phyloP scores from a whole-genome alignment of 2,329 filamentous ascomycete species.

The Lecanosticta acicola region DNA sequence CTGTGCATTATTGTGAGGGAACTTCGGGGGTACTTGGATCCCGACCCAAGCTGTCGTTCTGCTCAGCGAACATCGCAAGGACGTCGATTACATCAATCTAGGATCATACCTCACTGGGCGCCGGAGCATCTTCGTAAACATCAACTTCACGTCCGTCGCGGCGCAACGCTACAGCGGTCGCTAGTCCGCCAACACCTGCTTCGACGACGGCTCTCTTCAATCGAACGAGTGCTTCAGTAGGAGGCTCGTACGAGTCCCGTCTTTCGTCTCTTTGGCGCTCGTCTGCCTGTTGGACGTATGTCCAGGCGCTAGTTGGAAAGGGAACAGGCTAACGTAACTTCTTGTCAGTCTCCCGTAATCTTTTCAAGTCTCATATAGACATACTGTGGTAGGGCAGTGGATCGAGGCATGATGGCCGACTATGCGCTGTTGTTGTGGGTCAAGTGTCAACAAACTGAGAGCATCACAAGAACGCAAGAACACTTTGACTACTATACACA shows the following conservation, averaged over 20 bases:
- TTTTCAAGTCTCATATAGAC: too few relatives aligned
- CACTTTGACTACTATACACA: too few relatives aligned
- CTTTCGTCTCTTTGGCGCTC: background rate
- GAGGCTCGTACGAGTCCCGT: background rate
- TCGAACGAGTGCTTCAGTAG: background rate
- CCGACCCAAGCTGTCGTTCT: background rate
- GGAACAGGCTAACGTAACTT: too few relatives aligned
- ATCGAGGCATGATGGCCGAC: too few relatives aligned
- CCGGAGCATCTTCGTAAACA: background rate
- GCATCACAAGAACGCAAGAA: too few relatives aligned
- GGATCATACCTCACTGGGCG: background rate
- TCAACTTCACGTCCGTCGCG: background rate
- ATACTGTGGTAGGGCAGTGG: too few relatives aligned
- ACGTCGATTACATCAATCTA: background rate
- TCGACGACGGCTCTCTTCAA: background rate
- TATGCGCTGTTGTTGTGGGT: too few relatives aligned
- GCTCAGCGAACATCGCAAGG: background rate
- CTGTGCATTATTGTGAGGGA: slow-evolving; percentile 2
- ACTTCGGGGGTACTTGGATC: slow-evolving; percentile 1
- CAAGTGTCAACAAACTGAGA: too few relatives aligned
- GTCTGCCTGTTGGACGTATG: background rate
- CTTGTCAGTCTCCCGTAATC: too few relatives aligned
- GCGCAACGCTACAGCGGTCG: background rate
- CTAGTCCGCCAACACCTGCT: background rate
- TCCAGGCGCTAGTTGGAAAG: background rate